phyloP scores from a whole-genome alignment of 352 stramenopile genomes.

The Phytophthora colocasiae region DNA sequence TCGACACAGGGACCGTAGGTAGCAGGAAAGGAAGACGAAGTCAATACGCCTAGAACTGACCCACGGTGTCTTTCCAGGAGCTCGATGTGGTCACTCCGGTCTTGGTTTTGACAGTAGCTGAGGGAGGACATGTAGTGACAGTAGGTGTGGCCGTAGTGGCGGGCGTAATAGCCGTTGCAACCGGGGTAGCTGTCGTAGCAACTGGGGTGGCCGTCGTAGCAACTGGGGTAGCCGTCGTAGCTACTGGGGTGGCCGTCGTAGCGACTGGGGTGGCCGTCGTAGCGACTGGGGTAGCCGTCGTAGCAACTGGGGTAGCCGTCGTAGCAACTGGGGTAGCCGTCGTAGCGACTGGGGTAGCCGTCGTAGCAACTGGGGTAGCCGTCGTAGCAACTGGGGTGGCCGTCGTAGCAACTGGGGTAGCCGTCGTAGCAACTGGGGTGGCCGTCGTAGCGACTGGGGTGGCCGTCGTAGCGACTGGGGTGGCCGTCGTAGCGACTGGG shows the following conservation, averaged over 20 bases:
- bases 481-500: background rate
- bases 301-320: background rate
- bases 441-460: slow-evolving; percentile 5
- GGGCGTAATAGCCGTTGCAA: background rate
- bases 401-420: background rate
- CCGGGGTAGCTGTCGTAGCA: background rate
- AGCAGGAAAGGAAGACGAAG: slow-evolving; percentile 14
- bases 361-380: background rate
- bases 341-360: background rate
- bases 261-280: background rate
- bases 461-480: background rate
- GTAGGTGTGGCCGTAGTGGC: slow-evolving; percentile 4
- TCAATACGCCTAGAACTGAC: slow-evolving; percentile 20
- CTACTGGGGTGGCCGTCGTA: background rate
- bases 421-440: background rate
- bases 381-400: slow-evolving; percentile 8
- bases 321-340: background rate
- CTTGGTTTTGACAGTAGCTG: slow-evolving; percentile 11
- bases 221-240: slow-evolving; percentile 7
- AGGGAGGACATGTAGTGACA: background rate
- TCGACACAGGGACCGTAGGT: slow-evolving; percentile 24
- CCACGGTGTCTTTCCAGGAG: slow-evolving; percentile 24
- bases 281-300: slow-evolving; percentile 5
- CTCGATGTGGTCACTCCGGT: slow-evolving; percentile 6
- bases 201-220: background rate